These are phyloP conservation scores for Daldinia concentrica DNA, from an alignment of 495 filamentous ascomycete genomes.

Conservation along the genomic window DNA sequence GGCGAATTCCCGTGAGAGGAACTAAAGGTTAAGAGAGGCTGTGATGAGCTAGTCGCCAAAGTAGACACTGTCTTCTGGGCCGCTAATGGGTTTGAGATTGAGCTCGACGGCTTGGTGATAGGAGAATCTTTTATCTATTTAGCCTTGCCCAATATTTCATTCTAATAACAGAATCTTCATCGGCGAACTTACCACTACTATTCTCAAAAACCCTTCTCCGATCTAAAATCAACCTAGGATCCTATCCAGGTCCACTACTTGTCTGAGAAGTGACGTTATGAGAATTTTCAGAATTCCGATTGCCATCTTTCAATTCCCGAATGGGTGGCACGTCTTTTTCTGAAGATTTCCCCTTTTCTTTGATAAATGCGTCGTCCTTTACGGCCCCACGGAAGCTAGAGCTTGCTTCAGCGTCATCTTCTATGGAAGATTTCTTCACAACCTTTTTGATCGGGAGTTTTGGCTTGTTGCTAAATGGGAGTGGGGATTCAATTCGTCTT, in stretches of 20 bases:
- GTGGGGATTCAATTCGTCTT: conserved; percentile 18
- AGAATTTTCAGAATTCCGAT: not conserved
- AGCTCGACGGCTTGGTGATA: conserved; percentile 9
- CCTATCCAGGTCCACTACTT: conserved; percentile 32
- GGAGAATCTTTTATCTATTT: conserved; percentile 30
- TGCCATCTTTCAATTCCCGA: not conserved
- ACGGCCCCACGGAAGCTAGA: not conserved
- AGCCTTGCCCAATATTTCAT: not conserved
- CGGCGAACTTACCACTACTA: conserved; percentile 35
- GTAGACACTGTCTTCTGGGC: conserved; percentile 2
- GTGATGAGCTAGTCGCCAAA: conserved; percentile 2
- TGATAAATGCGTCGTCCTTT: not conserved
- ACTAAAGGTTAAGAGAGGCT: conserved; percentile 10
- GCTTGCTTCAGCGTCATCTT: not conserved
- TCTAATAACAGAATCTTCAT: not conserved
- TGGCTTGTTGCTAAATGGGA: not conserved
- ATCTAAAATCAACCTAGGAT: conserved; percentile 45
- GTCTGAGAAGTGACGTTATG: conserved; percentile 21
- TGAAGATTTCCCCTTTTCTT: conserved; percentile 4
- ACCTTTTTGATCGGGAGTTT: conserved; percentile 7
- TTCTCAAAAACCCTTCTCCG: conserved; percentile 50
- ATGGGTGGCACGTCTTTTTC: conserved; percentile 24
- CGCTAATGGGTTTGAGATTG: not conserved
- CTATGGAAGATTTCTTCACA: not conserved
- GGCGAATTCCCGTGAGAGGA: conserved; percentile 18